phyloP scores from a whole-genome alignment of 2,329 filamentous ascomycete species.

The Dothideomycetes sp. region DNA sequence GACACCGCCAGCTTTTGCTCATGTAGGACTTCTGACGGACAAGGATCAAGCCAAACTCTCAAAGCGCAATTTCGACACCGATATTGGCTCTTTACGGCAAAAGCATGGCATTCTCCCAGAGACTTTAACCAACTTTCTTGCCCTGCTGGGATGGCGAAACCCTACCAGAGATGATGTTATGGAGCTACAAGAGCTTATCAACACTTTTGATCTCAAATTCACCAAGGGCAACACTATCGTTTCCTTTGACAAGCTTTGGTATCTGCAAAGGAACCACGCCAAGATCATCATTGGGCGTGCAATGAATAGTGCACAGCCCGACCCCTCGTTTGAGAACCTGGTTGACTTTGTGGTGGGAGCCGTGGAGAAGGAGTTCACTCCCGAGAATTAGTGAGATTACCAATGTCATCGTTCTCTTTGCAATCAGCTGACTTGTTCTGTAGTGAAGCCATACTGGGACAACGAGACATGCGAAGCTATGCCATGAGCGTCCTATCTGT shows the following conservation, averaged over 20 bases:
- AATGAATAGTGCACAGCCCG: slow-evolving; percentile 8
- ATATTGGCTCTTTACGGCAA: slow-evolving; percentile 47
- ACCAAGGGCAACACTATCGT: slow-evolving; percentile 85
- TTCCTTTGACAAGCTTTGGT: slow-evolving; percentile 66
- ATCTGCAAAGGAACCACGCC: slow-evolving; percentile 63
- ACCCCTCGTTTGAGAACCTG: slow-evolving; percentile 22
- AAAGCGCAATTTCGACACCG: slow-evolving; percentile 65
- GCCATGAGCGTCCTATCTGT: slow-evolving; percentile 39
- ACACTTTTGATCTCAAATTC: slow-evolving; percentile 75
- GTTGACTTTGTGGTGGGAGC: slow-evolving; percentile 20
- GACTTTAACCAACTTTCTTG: slow-evolving; percentile 67
- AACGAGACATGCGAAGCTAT: slow-evolving; percentile 31
- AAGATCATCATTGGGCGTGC: slow-evolving; percentile 25
- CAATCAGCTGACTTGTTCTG: slow-evolving; percentile 8
- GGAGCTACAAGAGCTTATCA: slow-evolving; percentile 57
- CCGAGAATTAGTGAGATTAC: slow-evolving; percentile 14
- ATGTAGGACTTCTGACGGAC: slow-evolving; percentile 38
- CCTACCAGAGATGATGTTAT: slow-evolving; percentile 57
- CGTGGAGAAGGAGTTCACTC: slow-evolving; percentile 19
- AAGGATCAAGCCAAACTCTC: slow-evolving; percentile 46
- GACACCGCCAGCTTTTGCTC: slow-evolving; percentile 36
- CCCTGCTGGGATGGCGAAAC: slow-evolving; percentile 76
- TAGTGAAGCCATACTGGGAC: slow-evolving; percentile 2
- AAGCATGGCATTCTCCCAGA: slow-evolving; percentile 51
- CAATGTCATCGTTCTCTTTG: not conserved